Conservation (phyloP, 2,329 filamentous ascomycete species). For the Colletotrichum eremochloae region DNA sequence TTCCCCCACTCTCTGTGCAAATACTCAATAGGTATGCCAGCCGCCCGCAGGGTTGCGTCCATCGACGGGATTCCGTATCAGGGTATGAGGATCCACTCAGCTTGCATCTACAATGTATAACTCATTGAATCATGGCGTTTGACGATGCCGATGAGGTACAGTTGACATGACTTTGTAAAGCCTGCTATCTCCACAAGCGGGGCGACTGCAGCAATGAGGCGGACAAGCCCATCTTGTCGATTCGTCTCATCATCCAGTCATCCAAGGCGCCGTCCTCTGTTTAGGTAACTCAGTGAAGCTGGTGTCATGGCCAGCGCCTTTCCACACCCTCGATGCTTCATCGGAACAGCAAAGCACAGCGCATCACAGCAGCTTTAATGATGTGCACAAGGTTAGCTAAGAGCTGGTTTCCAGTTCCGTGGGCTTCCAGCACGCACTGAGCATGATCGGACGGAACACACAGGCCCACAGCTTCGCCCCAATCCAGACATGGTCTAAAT, state of each 20-base stretch:
- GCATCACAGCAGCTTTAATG: neutral
- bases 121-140: neutral
- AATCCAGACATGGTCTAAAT: conserved; percentile 31
- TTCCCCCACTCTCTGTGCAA: conserved; percentile 41
- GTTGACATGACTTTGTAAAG: neutral
- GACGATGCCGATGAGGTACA: neutral
- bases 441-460: conserved; percentile 22
- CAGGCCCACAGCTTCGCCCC: conserved; percentile 34
- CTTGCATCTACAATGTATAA: conserved; percentile 4
- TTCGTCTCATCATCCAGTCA: conserved; percentile 6
- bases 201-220: neutral
- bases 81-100: conserved; percentile 35
- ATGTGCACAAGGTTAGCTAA: neutral
- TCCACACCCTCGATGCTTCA: neutral
- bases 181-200: neutral
- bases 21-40: conserved; percentile 19
- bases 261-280: too few species aligned
- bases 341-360: neutral
- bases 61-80: conserved; percentile 43
- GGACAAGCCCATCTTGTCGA: neutral
- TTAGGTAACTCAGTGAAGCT: neutral
- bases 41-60: conserved; percentile 36
- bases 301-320: neutral
- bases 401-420: conserved; percentile 12
- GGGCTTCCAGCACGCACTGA: conserved; percentile 12